phyloP scores from a whole-genome alignment of 163 green algal species.

The Scenedesmus sp. region DNA sequence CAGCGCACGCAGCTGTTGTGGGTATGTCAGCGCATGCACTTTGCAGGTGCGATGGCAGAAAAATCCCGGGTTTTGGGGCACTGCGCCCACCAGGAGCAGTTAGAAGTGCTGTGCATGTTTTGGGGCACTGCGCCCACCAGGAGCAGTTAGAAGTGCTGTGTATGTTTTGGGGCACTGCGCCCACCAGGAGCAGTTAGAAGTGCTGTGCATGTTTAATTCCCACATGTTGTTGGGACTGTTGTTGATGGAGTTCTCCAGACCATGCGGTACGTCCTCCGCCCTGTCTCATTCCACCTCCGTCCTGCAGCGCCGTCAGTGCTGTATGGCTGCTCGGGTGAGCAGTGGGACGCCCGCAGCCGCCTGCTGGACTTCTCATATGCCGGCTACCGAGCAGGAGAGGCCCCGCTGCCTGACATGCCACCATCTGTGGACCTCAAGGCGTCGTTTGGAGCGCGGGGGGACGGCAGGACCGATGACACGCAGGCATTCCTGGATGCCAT shows the following conservation, averaged over 20 bases:
- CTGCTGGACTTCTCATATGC: slow-evolving; percentile 50
- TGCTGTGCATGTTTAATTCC: no score
- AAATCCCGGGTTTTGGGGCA: neutral
- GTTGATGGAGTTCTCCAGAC: no score
- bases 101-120: no score
- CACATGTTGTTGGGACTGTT: no score
- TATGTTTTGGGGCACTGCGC: neutral
- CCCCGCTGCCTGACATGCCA: slow-evolving; percentile 34
- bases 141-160: no score
- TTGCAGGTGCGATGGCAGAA: no score
- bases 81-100: neutral
- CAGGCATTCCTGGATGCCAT: slow-evolving; percentile 45
- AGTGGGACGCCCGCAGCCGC: slow-evolving; percentile 20
- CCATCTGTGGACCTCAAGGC: slow-evolving; percentile 36
- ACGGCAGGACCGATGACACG: slow-evolving; percentile 57
- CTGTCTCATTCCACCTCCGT: no score
- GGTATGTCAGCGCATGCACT: no score
- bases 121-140: neutral
- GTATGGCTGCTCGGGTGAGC: slow-evolving; percentile 51
- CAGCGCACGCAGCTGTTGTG: neutral
- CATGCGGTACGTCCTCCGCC: no score
- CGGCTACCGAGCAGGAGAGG: slow-evolving; percentile 40
- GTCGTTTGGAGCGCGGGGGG: slow-evolving; percentile 46
- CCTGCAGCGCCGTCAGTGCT: slow-evolving; percentile 39
- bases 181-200: neutral